A percentile compares a stretch with the other conserved stretches of the same genome.
Conservation (phyloP, 2,329 filamentous ascomycete species). For the Eutypella sp. region DNA sequence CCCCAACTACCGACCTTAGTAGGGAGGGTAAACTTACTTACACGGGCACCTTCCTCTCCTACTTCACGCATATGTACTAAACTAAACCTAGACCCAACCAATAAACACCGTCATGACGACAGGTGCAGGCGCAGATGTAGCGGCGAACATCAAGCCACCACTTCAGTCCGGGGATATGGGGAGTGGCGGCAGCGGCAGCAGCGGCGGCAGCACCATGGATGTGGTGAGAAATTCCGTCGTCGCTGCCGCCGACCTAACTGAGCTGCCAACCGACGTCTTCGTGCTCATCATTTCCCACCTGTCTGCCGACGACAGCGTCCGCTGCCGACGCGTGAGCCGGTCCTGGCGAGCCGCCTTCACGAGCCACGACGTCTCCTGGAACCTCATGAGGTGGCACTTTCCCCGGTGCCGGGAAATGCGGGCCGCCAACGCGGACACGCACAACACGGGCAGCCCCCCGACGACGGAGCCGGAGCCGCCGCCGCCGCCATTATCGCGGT, state of each 20-base stretch:
- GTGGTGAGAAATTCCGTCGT: background rate
- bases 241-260: slow-evolving; percentile 31
- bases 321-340: slow-evolving; percentile 47
- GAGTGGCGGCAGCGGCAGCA: background rate
- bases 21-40: no score
- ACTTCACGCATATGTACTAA: no score
- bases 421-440: slow-evolving; percentile 9
- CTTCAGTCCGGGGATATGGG: no score
- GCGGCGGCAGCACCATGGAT: no score
- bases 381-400: slow-evolving; percentile 46
- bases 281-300: slow-evolving; percentile 47
- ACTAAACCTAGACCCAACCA: no score
- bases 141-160: no score
- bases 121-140: no score
- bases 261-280: slow-evolving; percentile 55
- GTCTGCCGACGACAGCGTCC: slow-evolving; percentile 43
- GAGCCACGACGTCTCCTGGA: slow-evolving; percentile 39
- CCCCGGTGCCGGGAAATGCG: slow-evolving; percentile 49
- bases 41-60: no score
- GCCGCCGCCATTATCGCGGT: slow-evolving; percentile 1
- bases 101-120: no score
- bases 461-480: background rate
- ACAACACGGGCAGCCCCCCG: background rate
- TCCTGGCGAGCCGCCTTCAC: slow-evolving; percentile 46
- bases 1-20: no score